These are phyloP conservation scores for Erucastrum elatum DNA, from an alignment of 345 rosid genomes.

Conservation along the genomic window DNA sequence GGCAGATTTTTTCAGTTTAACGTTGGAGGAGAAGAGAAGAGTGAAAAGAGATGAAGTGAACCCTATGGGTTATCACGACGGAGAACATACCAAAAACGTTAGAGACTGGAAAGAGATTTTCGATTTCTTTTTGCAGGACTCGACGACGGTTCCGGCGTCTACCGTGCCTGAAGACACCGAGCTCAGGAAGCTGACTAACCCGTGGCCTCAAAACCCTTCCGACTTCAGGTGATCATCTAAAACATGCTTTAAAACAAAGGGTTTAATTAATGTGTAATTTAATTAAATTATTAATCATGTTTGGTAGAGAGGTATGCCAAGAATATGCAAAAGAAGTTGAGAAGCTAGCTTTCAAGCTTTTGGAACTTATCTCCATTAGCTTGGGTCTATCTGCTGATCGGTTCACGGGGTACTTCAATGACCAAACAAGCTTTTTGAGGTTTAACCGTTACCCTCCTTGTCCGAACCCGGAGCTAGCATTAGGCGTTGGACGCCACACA, in stretches of 20 bases:
- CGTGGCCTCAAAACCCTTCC: background rate
- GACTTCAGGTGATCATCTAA: background rate
- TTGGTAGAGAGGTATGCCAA: conserved; percentile 58
- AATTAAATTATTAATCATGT: background rate
- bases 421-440: conserved; percentile 63
- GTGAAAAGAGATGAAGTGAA: background rate
- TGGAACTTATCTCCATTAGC: conserved; percentile 69
- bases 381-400: conserved; percentile 57
- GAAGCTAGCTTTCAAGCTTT: conserved; percentile 56
- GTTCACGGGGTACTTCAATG: conserved; percentile 58
- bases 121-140: background rate
- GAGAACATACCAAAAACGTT: too few species aligned
- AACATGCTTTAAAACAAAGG: background rate
- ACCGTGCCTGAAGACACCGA: background rate
- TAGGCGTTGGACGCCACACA: conserved; percentile 85
- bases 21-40: background rate
- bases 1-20: background rate
- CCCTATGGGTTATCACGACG: background rate
- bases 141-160: background rate
- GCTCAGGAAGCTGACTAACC: background rate
- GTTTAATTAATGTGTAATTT: background rate
- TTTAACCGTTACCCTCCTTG: conserved; percentile 81
- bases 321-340: conserved; percentile 29
- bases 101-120: too few species aligned
- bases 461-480: conserved; percentile 75